phyloP scores from a whole-genome alignment of 306 rosid species.

The Glycine latifolia region DNA sequence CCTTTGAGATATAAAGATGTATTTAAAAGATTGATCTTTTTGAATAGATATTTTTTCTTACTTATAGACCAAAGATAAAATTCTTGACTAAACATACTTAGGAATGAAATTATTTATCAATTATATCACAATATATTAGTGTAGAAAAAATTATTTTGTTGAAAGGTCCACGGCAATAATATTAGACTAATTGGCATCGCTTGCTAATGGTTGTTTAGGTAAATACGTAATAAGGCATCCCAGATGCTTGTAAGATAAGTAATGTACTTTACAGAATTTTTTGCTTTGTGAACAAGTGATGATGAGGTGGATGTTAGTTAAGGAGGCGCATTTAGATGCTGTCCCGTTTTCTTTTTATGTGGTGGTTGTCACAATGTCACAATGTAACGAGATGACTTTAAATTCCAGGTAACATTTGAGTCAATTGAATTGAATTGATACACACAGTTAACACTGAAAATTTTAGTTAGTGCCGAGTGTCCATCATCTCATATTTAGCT shows the following conservation, averaged over 20 bases:
- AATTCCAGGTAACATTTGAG: conserved; percentile 15
- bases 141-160: neutral
- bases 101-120: too few relatives aligned
- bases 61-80: too few relatives aligned
- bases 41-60: too few relatives aligned
- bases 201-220: conserved; percentile 51
- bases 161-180: conserved; percentile 47
- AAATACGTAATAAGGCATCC: conserved; percentile 42
- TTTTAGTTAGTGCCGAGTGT: neutral
- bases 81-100: too few relatives aligned
- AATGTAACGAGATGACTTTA: neutral
- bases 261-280: conserved; percentile 46
- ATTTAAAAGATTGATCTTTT: too few relatives aligned
- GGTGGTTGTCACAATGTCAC: neutral
- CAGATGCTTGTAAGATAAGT: conserved; percentile 48
- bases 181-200: conserved; percentile 39
- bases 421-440: neutral
- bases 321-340: conserved; percentile 38
- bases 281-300: conserved; percentile 42
- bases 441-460: neutral
- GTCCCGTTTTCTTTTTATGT: neutral
- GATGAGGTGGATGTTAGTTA: conserved; percentile 44
- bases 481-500: neutral
- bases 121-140: too few relatives aligned
- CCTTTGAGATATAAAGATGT: too few relatives aligned